phyloP scores from a whole-genome alignment of 1,284 basidiomycete genomes.

The Xerocomus minutiporus region DNA sequence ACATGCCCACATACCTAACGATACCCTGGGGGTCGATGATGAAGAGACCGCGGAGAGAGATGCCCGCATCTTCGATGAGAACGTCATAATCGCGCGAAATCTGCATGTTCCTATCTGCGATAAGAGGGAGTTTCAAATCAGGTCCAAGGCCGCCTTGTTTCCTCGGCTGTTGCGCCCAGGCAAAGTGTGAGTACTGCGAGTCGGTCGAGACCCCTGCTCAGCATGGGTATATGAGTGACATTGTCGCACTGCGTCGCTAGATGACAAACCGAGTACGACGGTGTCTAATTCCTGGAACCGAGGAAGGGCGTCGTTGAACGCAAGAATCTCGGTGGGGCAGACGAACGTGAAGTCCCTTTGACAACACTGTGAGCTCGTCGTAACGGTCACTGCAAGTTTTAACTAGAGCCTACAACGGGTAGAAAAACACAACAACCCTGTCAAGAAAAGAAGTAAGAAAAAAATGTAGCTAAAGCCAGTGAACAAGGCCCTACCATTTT shows the following conservation, averaged over 20 bases:
- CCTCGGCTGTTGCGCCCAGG: constrained; percentile 78
- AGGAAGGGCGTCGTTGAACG: constrained; percentile 81
- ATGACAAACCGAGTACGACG: constrained; percentile 61
- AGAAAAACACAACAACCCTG: constrained; percentile 78
- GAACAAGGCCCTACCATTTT: constrained; percentile 58
- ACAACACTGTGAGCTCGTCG: not conserved
- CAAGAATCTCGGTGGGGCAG: constrained; percentile 90
- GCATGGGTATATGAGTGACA: not conserved
- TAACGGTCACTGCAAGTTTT: constrained; percentile 5
- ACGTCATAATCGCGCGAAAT: constrained; percentile 80
- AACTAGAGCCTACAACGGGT: constrained; percentile 59
- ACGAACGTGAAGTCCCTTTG: constrained; percentile 78
- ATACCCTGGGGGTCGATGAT: constrained; percentile 86
- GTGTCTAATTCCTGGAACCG: constrained; percentile 72
- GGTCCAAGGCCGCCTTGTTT: constrained; percentile 86
- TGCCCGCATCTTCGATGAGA: constrained; percentile 79
- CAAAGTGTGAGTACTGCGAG: constrained; percentile 83
- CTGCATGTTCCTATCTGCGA: constrained; percentile 67
- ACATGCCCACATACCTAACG: constrained; percentile 46
- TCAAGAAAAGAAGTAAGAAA: constrained; percentile 3
- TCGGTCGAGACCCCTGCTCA: constrained; percentile 72
- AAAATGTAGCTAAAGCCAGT: not conserved
- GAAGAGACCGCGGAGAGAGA: constrained; percentile 83
- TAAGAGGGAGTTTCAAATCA: constrained; percentile 73
- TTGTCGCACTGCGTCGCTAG: not conserved